phyloP scores from a whole-genome alignment of 352 stramenopile species.

The Pythium aristosporum region DNA sequence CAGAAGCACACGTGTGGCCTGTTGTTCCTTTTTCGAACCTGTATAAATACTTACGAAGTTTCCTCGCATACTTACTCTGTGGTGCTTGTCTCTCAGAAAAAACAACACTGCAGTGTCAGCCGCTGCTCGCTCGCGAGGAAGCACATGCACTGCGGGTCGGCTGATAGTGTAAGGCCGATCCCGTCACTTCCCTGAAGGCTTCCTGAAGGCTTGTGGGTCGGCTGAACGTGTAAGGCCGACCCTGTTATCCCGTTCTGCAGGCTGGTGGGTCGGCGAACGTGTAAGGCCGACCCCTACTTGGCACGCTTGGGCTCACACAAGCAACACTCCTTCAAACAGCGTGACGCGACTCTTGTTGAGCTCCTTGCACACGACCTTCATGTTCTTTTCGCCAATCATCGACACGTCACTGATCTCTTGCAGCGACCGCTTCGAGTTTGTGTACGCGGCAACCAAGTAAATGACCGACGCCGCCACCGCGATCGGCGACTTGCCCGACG shows the following conservation, averaged over 20 bases:
- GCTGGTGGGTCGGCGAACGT: neutral
- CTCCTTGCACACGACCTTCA: slow-evolving; percentile 86
- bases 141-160: neutral
- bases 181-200: neutral
- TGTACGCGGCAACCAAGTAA: slow-evolving; percentile 82
- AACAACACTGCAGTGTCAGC: neutral
- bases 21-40: slow-evolving; percentile 16
- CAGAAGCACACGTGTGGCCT: neutral
- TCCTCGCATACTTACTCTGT: slow-evolving; percentile 24
- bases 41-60: slow-evolving; percentile 33
- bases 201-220: neutral
- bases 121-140: neutral
- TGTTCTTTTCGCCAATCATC: slow-evolving; percentile 80
- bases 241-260: neutral
- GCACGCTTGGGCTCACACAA: slow-evolving; percentile 35
- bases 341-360: slow-evolving; percentile 81
- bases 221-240: slow-evolving; percentile 1
- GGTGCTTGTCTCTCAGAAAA: neutral
- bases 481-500: slow-evolving; percentile 67
- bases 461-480: slow-evolving; percentile 76
- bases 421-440: slow-evolving; percentile 73
- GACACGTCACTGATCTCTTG: slow-evolving; percentile 83
- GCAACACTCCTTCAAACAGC: slow-evolving; percentile 73
- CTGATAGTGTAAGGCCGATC: neutral
- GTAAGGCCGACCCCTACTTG: neutral